Conservation (phyloP, 2,329 filamentous ascomycete species). For the Bipolaris gigantea region DNA sequence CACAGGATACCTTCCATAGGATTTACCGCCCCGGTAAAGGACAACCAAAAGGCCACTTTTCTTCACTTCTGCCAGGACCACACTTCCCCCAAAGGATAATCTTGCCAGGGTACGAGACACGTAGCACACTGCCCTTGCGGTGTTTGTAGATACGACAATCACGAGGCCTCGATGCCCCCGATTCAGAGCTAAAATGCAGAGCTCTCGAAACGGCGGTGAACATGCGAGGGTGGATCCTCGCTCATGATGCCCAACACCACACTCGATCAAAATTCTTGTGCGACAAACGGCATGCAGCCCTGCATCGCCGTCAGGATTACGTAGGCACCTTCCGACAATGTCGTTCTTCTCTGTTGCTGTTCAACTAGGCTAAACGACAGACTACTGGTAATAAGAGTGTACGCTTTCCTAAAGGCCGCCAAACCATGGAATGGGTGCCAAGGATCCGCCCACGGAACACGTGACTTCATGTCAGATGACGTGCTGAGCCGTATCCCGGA, state of each 20-base stretch:
- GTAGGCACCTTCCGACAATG: conserved; percentile 28
- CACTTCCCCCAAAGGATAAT: conserved; percentile 7
- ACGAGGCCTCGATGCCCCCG: conserved; percentile 27
- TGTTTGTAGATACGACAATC: conserved; percentile 34
- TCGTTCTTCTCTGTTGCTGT: conserved; percentile 35
- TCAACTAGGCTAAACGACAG: conserved; percentile 24
- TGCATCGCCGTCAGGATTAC: conserved; percentile 22
- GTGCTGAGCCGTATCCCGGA: neutral
- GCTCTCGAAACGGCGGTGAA: conserved; percentile 34
- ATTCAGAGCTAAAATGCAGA: conserved; percentile 31
- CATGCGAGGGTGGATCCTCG: conserved; percentile 24
- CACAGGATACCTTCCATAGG: conserved; percentile 24
- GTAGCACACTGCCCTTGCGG: conserved; percentile 28
- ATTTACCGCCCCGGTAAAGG: conserved; percentile 21
- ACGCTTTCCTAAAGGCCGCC: conserved; percentile 4
- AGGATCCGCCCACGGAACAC: conserved; percentile 2
- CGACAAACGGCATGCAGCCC: conserved; percentile 14
- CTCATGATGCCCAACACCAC: conserved; percentile 23
- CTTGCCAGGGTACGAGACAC: conserved; percentile 13
- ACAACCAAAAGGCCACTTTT: conserved; percentile 24
- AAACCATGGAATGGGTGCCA: neutral
- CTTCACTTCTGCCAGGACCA: conserved; percentile 20
- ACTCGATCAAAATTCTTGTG: conserved; percentile 20
- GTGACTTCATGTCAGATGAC: neutral
- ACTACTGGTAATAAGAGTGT: conserved; percentile 15